Percentiles rank a stretch among this genome's conserved stretches.
These are phyloP conservation scores for Lipomyces spencermartinsiae DNA, from an alignment of 805 yeast species.

Conservation along the genomic window DNA sequence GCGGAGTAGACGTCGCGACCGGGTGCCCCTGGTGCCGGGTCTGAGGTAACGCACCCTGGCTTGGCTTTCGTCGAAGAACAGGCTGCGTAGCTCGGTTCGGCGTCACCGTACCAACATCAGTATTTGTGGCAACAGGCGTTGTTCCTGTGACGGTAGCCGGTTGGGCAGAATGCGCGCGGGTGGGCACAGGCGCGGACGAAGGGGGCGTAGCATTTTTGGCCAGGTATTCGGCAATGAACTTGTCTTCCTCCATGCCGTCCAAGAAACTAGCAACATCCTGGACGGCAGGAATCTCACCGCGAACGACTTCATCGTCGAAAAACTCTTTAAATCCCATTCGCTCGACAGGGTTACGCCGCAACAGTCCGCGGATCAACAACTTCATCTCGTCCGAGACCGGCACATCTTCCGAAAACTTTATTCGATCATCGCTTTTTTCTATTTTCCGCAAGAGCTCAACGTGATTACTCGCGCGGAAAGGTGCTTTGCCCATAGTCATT, in stretches of 20 bases:
- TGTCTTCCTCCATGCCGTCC: conserved; percentile 63
- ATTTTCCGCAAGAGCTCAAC: conserved; percentile 86
- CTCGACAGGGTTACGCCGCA: conserved; percentile 84
- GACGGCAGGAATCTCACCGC: conserved; percentile 58
- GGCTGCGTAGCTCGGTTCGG: background rate
- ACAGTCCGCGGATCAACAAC: conserved; percentile 71
- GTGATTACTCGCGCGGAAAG: conserved; percentile 92
- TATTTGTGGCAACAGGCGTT: conserved; percentile 8
- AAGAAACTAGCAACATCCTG: conserved; percentile 22
- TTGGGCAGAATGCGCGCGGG: conserved; percentile 6
- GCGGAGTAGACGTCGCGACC: background rate
- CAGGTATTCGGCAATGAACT: conserved; percentile 85
- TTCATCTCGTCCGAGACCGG: conserved; percentile 69
- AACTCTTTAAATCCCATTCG: conserved; percentile 89
- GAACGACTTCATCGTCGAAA: conserved; percentile 73
- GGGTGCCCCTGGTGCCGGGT: background rate
- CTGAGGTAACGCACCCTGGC: conserved; percentile 5
- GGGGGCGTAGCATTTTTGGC: conserved; percentile 19
- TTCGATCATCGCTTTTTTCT: conserved; percentile 78
- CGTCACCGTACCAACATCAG: background rate
- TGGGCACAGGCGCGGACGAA: background rate
- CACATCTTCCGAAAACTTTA: conserved; percentile 75
- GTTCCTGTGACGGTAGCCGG: conserved; percentile 3
- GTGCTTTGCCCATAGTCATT: conserved; percentile 96
- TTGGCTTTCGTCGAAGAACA: conserved; percentile 4